A percentile compares a stretch with the other conserved stretches of the same genome.
Evolutionary conservation across 108 stramenopile genomes (phyloP).

Genomic region (Cyclotella sp.): DNA sequence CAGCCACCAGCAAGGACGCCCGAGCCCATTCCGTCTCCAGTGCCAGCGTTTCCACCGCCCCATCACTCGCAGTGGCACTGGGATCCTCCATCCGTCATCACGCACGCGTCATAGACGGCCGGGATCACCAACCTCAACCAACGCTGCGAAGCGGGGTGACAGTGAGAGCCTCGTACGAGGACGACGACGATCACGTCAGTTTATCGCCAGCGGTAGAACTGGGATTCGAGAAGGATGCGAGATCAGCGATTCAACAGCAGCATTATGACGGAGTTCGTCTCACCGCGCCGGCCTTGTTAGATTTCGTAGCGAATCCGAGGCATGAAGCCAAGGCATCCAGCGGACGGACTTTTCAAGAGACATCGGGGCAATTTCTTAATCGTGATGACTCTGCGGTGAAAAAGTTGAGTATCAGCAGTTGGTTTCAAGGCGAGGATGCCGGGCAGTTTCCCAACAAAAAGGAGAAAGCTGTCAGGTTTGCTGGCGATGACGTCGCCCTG

Average conservation of each 20-base stretch:
- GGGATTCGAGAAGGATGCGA: slow-evolving; percentile 27
- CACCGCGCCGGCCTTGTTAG: background rate
- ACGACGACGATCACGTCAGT: slow-evolving; percentile 35
- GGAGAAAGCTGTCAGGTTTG: background rate
- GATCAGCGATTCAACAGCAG: background rate
- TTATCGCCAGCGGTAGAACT: slow-evolving; percentile 30
- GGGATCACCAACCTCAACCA: background rate
- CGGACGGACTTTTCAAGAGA: background rate
- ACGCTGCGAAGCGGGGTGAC: background rate
- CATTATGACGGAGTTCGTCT: background rate
- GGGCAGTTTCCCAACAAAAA: background rate
- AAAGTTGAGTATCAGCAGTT: slow-evolving; percentile 4
- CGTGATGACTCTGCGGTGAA: too few relatives aligned
- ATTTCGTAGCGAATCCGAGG: slow-evolving; percentile 31
- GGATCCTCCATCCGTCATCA: slow-evolving; percentile 45
- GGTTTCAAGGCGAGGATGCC: slow-evolving; percentile 22
- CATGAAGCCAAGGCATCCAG: background rate
- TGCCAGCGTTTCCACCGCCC: slow-evolving; percentile 7
- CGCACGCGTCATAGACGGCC: slow-evolving; percentile 36
- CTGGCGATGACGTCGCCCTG: background rate
- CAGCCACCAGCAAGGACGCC: too few relatives aligned
- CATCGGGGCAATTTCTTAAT: too few relatives aligned
- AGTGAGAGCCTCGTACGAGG: slow-evolving; percentile 27
- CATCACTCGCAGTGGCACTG: slow-evolving; percentile 31
- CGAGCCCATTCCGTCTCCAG: too few relatives aligned